These are phyloP conservation scores for Xylariaceae sp. DNA, from an alignment of 2,329 filamentous ascomycete genomes.

Conservation along the genomic window DNA sequence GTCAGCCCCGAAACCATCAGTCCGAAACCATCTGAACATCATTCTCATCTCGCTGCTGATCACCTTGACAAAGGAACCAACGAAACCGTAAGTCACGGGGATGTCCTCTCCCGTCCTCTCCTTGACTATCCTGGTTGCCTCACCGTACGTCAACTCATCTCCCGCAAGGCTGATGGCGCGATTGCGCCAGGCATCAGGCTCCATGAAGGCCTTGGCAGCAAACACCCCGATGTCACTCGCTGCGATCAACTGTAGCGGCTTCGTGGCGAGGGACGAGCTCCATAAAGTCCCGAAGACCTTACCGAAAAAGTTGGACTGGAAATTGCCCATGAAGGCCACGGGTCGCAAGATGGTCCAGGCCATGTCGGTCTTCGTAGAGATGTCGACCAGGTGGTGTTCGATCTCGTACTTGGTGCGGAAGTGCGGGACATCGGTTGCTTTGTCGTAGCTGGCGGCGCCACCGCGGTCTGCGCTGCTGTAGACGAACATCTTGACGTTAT, in stretches of 20 bases:
- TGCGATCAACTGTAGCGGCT: slow-evolving; percentile 41
- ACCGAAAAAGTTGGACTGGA: slow-evolving; percentile 33
- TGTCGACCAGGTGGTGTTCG: slow-evolving; percentile 57
- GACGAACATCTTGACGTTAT: slow-evolving; percentile 58
- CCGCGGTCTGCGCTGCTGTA: slow-evolving; percentile 65
- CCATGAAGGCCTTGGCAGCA: slow-evolving; percentile 41
- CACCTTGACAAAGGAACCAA: slow-evolving; percentile 31
- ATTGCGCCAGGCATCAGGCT: slow-evolving; percentile 36
- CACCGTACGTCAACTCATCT: slow-evolving; percentile 40
- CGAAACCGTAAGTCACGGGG: slow-evolving; percentile 29
- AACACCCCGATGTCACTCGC: slow-evolving; percentile 45
- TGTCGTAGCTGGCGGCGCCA: slow-evolving; percentile 49
- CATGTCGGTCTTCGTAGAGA: slow-evolving; percentile 46
- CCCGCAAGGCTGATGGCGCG: slow-evolving; percentile 42
- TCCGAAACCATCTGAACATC: slow-evolving; percentile 38
- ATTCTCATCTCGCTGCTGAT: slow-evolving; percentile 29
- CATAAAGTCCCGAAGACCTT: too few relatives aligned
- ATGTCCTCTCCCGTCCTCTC: slow-evolving; percentile 27
- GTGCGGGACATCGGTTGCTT: slow-evolving; percentile 57
- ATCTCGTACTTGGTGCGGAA: slow-evolving; percentile 62
- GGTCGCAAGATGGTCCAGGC: slow-evolving; percentile 62
- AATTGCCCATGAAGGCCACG: slow-evolving; percentile 61
- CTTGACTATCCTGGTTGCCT: slow-evolving; percentile 29
- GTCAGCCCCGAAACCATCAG: slow-evolving; percentile 34
- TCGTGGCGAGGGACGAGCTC: slow-evolving; percentile 35